A percentile compares a stretch with the other conserved stretches of the same genome.
Evolutionary conservation across 2,329 filamentous ascomycete genomes (phyloP).

Genomic region (Exophiala sideris): DNA sequence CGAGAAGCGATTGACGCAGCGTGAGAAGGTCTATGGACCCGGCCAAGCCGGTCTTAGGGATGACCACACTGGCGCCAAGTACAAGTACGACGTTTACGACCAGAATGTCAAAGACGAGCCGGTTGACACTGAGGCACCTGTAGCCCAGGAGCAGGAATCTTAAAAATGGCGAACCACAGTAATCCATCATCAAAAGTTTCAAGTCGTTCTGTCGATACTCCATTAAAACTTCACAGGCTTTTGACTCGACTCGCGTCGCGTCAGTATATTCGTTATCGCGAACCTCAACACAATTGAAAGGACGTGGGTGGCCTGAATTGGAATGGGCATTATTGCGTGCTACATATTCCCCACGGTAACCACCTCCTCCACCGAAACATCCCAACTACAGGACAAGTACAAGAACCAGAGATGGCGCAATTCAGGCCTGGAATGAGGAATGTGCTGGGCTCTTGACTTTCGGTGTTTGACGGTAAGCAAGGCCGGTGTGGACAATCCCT

Average conservation of each 20-base stretch:
- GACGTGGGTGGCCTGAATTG: not conserved
- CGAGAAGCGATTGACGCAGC: constrained; percentile 46
- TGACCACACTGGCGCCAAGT: constrained; percentile 58
- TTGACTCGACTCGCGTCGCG: no score
- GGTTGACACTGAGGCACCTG: not conserved
- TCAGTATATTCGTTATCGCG: not conserved
- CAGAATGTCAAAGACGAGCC: constrained; percentile 41
- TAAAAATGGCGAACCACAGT: not conserved
- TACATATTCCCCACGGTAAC: not conserved
- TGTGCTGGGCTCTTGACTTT: not conserved
- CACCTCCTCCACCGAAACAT: not conserved
- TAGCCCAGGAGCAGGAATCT: not conserved
- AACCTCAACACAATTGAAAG: not conserved
- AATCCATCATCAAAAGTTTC: not conserved
- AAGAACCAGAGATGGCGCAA: not conserved
- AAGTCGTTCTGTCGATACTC: no score
- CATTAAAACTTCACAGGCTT: not conserved
- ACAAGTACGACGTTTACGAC: constrained; percentile 61
- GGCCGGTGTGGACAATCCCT: not conserved
- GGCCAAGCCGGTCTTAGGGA: constrained; percentile 55
- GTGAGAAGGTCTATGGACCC: constrained; percentile 61
- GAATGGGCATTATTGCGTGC: not conserved
- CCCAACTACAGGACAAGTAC: not conserved
- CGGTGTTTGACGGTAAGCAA: not conserved
- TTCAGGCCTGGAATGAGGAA: not conserved